Evolutionary conservation across 805 yeast species (phyloP).

Genomic region (Yamadazyma sp.): DNA sequence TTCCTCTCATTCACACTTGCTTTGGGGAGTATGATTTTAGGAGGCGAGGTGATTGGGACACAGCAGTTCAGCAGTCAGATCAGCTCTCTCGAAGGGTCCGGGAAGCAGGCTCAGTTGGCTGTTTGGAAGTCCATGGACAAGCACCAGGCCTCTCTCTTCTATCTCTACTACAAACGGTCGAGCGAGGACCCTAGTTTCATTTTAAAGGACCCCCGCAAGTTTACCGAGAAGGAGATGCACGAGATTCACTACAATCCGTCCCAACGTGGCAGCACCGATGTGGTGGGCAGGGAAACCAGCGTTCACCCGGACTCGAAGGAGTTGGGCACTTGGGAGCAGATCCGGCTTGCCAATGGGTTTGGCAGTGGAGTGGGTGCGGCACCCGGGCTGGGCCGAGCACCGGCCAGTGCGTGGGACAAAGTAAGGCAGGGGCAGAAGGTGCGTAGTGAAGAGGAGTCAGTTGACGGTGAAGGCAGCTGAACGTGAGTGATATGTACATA

Average conservation of each 20-base stretch:
- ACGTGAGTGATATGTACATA: too few species aligned
- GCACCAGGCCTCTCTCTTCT: slow-evolving; percentile 36
- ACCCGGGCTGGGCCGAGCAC: background rate
- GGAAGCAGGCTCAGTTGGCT: slow-evolving; percentile 18
- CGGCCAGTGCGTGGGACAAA: slow-evolving; percentile 8
- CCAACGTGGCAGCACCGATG: slow-evolving; percentile 6
- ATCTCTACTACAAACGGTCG: slow-evolving; percentile 51
- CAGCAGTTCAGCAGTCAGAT: slow-evolving; percentile 24
- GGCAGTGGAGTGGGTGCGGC: slow-evolving; percentile 2
- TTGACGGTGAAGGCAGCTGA: too few species aligned
- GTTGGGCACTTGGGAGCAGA: slow-evolving; percentile 32
- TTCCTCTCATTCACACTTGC: slow-evolving; percentile 34
- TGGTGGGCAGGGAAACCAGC: background rate
- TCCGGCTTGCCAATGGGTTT: slow-evolving; percentile 28
- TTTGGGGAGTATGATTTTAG: slow-evolving; percentile 24
- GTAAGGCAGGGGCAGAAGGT: slow-evolving; percentile 8
- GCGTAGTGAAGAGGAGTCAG: too few species aligned
- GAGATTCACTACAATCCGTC: slow-evolving; percentile 31
- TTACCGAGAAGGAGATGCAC: slow-evolving; percentile 26
- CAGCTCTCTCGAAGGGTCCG: slow-evolving; percentile 16
- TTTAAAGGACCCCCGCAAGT: slow-evolving; percentile 53
- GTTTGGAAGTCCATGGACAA: slow-evolving; percentile 41
- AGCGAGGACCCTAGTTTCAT: slow-evolving; percentile 50
- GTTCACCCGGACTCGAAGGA: slow-evolving; percentile 9
- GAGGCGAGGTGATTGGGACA: slow-evolving; percentile 25